Evolutionary conservation across 2,329 filamentous ascomycete genomes (phyloP), one percentile per base, ranked within the genome.

Genomic region (Cordyceps pruinosa): DNA sequence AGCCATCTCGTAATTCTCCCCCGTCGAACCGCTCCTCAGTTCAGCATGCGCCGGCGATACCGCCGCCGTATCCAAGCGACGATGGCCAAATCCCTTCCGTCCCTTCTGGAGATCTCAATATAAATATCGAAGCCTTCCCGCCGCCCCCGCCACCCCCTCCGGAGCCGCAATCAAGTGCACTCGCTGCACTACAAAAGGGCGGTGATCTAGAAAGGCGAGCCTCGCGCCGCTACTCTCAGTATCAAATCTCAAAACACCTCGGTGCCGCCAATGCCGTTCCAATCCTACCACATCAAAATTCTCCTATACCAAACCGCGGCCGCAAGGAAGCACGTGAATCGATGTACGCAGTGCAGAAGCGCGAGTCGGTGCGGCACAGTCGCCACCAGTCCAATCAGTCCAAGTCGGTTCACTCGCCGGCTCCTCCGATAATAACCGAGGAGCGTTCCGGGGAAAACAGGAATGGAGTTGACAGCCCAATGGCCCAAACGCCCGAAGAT

Each of bases 231-330:
- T 99, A 97, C 69, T 97, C 94, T 2, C 89, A 91, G 54, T 99
- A 97, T 69, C 94, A 99, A 68, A 96, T 99, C 64, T 90, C 90
- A 46, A 97, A 97, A 68, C 91, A 96, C 66, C 77, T 97, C 2
- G 93, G 93, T 12, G 82, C 85, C 17, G 86, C 87, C 17, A 91
- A 86, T 71, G 90, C 89, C 21, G 87, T 97, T 17, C 90, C 92
- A 7, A 88, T 95, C 67, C 82, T 97, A 21, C 91, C 93, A 26
- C 79, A 89, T 28, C 90, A 95, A 68, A 90, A 86, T 60, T 87
- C 87, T 4, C 90, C 89, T 1, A 81, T 93, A 61, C 92, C 92
- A 5, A 96, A 96, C 67, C 82, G 92, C 60, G 90, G 90, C 30
- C 82, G 89, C 59, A 78, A 75, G 35, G 90, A 95, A 70, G 84